Percentiles rank a stretch among this genome's conserved stretches.
Evolutionary conservation across 257 asterid genomes (phyloP).

Genomic region (Jacaranda copaia): DNA sequence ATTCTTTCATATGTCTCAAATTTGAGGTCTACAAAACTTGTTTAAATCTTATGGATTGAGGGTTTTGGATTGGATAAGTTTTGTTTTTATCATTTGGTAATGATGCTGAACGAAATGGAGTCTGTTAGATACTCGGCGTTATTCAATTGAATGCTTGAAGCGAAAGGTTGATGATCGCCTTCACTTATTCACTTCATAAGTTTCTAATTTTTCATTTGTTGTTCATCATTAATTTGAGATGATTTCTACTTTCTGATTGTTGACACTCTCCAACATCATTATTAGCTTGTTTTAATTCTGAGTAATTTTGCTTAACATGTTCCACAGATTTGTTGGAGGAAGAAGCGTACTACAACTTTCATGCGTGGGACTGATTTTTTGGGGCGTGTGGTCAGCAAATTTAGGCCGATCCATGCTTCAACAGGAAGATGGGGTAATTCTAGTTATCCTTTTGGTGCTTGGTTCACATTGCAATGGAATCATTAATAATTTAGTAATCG

Average conservation of each 20-base stretch:
- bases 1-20: not conserved
- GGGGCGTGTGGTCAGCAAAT: not conserved
- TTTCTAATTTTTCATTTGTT: not conserved
- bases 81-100: not conserved
- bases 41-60: not conserved
- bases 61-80: not conserved
- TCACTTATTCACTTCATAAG: not conserved
- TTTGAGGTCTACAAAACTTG: not conserved
- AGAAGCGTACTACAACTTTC: not conserved
- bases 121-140: not conserved
- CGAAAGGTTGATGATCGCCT: not conserved
- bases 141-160: not conserved
- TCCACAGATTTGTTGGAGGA: not conserved
- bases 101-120: not conserved
- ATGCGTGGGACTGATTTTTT: not conserved
- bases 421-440: slow-evolving; percentile 11
- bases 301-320: not conserved
- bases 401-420: slow-evolving; percentile 7
- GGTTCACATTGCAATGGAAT: not conserved
- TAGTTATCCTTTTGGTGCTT: not conserved
- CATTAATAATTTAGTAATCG: not conserved
- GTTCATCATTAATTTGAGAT: not conserved
- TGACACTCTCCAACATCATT: not conserved
- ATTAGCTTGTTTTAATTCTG: not conserved
- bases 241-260: not conserved